Evolutionary conservation across 352 stramenopile genomes (phyloP).

Genomic region (Phytophthora melonis): DNA sequence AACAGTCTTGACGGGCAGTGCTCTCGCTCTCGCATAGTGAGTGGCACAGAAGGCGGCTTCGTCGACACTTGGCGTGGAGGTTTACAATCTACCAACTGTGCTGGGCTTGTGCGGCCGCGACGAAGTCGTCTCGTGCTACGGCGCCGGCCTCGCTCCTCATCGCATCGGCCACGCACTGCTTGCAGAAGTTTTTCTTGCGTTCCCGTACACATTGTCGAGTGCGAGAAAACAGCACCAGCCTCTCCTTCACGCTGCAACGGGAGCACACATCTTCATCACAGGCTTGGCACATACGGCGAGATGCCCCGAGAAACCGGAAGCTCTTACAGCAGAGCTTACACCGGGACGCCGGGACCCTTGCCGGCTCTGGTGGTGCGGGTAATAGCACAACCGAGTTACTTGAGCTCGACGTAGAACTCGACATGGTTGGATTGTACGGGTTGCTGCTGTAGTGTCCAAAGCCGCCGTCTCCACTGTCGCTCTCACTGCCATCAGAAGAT

Average conservation of each 20-base stretch:
- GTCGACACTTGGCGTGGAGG: not conserved
- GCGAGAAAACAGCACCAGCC: constrained; percentile 38
- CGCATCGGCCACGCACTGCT: constrained; percentile 45
- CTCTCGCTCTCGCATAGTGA: constrained; percentile 4
- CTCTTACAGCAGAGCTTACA: constrained; percentile 50
- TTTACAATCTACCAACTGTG: constrained; percentile 25
- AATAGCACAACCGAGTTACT: constrained; percentile 34
- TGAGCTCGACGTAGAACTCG: constrained; percentile 44
- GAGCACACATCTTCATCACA: constrained; percentile 46
- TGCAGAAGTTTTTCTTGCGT: constrained; percentile 45
- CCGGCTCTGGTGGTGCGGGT: constrained; percentile 23
- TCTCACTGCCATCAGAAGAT: constrained; percentile 41
- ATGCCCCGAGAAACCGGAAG: constrained; percentile 44
- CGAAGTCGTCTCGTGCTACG: constrained; percentile 43
- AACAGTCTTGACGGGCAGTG: not conserved
- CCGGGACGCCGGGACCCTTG: constrained; percentile 26
- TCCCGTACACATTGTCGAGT: constrained; percentile 22
- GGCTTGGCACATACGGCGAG: constrained; percentile 37
- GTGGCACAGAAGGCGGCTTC: not conserved
- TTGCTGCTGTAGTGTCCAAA: constrained; percentile 14
- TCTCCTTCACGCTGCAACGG: constrained; percentile 39
- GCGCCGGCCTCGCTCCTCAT: constrained; percentile 38
- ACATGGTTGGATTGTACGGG: constrained; percentile 29
- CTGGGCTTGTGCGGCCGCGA: constrained; percentile 18
- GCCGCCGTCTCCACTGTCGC: constrained; percentile 28